Percentiles rank a stretch among this genome's conserved stretches.
These are phyloP conservation scores for Myriosclerotinia scirpicola DNA, from an alignment of 2,329 filamentous ascomycete genomes.

Conservation along the genomic window DNA sequence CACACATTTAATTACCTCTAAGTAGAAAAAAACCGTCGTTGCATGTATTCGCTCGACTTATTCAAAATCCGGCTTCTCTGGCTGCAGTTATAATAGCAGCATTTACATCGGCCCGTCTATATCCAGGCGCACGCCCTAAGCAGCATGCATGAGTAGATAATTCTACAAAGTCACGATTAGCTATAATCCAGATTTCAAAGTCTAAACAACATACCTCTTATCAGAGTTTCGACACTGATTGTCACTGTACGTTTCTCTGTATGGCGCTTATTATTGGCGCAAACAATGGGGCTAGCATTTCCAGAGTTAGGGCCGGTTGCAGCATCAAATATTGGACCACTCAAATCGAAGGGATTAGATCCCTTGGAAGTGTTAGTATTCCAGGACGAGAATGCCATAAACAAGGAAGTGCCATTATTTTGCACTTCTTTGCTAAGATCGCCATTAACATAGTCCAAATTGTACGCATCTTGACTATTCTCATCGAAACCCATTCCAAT, in stretches of 20 bases:
- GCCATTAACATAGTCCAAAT: slow-evolving; percentile 1
- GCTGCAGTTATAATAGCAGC: slow-evolving; percentile 32
- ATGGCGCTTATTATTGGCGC: slow-evolving; percentile 12
- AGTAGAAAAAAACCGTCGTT: not conserved
- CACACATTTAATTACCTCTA: not conserved
- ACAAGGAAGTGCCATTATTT: not conserved
- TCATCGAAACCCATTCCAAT: slow-evolving; percentile 20
- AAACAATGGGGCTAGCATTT: slow-evolving; percentile 9
- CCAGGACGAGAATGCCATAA: slow-evolving; percentile 12
- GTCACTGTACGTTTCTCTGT: slow-evolving; percentile 33
- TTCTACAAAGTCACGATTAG: slow-evolving; percentile 30
- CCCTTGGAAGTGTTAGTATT: not conserved
- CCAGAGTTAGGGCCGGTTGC: not conserved
- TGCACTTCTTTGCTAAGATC: not conserved
- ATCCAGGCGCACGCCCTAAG: slow-evolving; percentile 40
- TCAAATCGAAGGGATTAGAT: slow-evolving; percentile 7
- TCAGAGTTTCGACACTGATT: slow-evolving; percentile 38
- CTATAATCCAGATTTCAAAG: not conserved
- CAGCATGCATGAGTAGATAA: slow-evolving; percentile 36
- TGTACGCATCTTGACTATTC: not conserved
- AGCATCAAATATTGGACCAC: slow-evolving; percentile 10
- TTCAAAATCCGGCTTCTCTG: slow-evolving; percentile 14
- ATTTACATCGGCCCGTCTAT: slow-evolving; percentile 39
- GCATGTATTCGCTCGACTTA: not conserved
- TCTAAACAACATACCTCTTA: slow-evolving; percentile 37